phyloP scores from a whole-genome alignment of 164 flowering plant species.

The Annona squamosa region DNA sequence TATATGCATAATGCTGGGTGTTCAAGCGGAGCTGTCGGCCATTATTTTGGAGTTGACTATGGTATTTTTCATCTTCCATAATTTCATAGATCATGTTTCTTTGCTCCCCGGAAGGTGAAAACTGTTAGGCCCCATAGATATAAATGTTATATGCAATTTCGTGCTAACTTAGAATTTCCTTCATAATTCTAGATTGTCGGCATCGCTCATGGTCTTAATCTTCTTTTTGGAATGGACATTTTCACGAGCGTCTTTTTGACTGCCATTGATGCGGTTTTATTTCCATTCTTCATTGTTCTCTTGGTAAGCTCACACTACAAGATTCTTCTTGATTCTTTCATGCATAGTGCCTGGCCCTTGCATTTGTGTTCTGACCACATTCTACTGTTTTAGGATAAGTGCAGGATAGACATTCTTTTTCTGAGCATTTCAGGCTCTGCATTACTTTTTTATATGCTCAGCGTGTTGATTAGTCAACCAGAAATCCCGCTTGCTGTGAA shows the following conservation, averaged over 20 bases:
- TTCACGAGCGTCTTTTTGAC: constrained; percentile 58
- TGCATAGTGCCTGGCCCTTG: not conserved
- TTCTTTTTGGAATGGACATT: constrained; percentile 66
- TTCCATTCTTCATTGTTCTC: constrained; percentile 48
- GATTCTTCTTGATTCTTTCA: not conserved
- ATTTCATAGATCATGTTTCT: not conserved
- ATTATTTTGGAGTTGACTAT: constrained; percentile 65
- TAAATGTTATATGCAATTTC: not conserved
- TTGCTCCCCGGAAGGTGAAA: not conserved
- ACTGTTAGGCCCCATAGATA: not conserved
- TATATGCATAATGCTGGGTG: constrained; percentile 64
- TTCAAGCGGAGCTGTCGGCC: constrained; percentile 70
- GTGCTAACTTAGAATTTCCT: constrained; percentile 7
- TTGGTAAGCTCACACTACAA: constrained; percentile 36
- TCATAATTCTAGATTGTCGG: constrained; percentile 58
- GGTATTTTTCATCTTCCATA: constrained; percentile 35
- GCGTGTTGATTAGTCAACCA: constrained; percentile 59
- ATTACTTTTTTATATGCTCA: constrained; percentile 44
- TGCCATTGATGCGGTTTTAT: constrained; percentile 49
- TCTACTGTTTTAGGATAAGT: constrained; percentile 40
- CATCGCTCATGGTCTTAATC: constrained; percentile 72
- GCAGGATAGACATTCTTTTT: constrained; percentile 37
- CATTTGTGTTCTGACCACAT: constrained; percentile 1
- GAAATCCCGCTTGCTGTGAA: constrained; percentile 51
- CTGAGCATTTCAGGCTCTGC: constrained; percentile 40